phyloP scores from a whole-genome alignment of 768 basidiomycete genomes.

The Pholiota molesta region DNA sequence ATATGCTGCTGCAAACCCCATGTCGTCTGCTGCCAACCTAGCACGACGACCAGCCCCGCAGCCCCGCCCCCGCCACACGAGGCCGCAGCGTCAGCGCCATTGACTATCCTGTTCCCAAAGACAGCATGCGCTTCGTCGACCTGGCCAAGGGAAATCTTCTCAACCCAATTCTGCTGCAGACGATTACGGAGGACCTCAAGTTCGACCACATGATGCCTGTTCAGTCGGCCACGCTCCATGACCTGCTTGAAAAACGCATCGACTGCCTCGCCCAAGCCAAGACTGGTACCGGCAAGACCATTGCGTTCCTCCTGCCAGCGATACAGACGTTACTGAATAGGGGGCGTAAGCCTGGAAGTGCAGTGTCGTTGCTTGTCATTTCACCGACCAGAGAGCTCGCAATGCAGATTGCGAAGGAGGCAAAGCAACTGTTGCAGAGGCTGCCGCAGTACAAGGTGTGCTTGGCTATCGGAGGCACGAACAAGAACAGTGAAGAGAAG shows the following conservation, averaged over 20 bases:
- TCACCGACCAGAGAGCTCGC: constrained; percentile 79
- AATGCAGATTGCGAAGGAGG: constrained; percentile 58
- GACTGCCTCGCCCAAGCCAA: constrained; percentile 49
- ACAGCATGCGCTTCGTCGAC: constrained; percentile 9
- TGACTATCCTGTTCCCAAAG: constrained; percentile 8
- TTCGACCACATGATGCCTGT: constrained; percentile 15
- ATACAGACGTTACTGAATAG: constrained; percentile 58
- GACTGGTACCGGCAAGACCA: constrained; percentile 73
- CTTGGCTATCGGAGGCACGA: constrained; percentile 60
- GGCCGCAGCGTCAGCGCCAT: background rate
- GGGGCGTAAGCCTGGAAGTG: constrained; percentile 30
- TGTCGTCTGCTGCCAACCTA: background rate
- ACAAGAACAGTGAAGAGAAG: constrained; percentile 27
- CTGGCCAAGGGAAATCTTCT: constrained; percentile 11
- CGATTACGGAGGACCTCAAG: constrained; percentile 13
- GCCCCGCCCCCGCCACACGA: background rate
- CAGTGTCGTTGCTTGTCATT: constrained; percentile 63
- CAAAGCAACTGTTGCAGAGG: constrained; percentile 41
- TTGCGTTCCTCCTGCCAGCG: constrained; percentile 77
- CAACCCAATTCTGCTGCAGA: constrained; percentile 5
- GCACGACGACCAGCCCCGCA: constrained; percentile 1
- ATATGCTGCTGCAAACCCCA: constrained; percentile 1
- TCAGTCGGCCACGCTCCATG: constrained; percentile 12
- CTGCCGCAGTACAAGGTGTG: constrained; percentile 46
- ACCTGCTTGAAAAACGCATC: constrained; percentile 11